These are phyloP conservation scores for Bipolaris sorokiniana DNA, from an alignment of 2,329 filamentous ascomycete species.

Conservation along the genomic window DNA sequence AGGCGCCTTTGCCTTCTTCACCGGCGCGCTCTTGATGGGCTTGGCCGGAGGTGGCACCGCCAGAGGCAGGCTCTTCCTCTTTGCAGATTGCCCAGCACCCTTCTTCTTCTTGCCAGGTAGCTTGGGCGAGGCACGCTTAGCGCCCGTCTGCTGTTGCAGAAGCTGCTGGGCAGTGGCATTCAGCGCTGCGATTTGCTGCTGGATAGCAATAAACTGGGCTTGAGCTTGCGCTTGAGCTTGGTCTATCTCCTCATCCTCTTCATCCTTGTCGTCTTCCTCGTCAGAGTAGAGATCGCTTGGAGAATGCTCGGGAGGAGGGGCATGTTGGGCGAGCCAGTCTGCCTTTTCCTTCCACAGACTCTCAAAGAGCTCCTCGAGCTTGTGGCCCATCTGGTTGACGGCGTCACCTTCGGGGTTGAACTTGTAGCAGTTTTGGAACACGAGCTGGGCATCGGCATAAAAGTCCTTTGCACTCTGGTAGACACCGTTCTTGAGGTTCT, in stretches of 20 bases:
- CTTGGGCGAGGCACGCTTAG: slow-evolving; percentile 64
- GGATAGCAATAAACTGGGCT: slow-evolving; percentile 57
- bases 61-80: slow-evolving; percentile 39
- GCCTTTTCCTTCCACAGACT: slow-evolving; percentile 78
- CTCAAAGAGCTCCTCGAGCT: slow-evolving; percentile 77
- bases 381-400: slow-evolving; percentile 73
- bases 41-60: slow-evolving; percentile 40
- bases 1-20: slow-evolving; percentile 59
- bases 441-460: slow-evolving; percentile 79
- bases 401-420: slow-evolving; percentile 86
- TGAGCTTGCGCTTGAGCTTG: slow-evolving; percentile 52
- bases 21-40: slow-evolving; percentile 51
- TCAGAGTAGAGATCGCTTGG: slow-evolving; percentile 61
- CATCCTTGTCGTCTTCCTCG: slow-evolving; percentile 73
- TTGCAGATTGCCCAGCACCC: slow-evolving; percentile 23
- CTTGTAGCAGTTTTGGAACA: slow-evolving; percentile 87
- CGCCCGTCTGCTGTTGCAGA: slow-evolving; percentile 40
- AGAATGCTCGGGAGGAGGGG: slow-evolving; percentile 69
- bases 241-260: slow-evolving; percentile 61
- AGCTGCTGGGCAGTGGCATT: slow-evolving; percentile 65
- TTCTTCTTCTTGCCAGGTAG: slow-evolving; percentile 55
- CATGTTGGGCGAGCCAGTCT: slow-evolving; percentile 78
- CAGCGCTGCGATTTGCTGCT: slow-evolving; percentile 74
- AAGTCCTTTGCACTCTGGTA: slow-evolving; percentile 87
- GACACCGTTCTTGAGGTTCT: slow-evolving; percentile 73